These are phyloP conservation scores for Lodderomyces parapsilosis DNA, from an alignment of 1,139 yeast species.

Conservation along the genomic window DNA sequence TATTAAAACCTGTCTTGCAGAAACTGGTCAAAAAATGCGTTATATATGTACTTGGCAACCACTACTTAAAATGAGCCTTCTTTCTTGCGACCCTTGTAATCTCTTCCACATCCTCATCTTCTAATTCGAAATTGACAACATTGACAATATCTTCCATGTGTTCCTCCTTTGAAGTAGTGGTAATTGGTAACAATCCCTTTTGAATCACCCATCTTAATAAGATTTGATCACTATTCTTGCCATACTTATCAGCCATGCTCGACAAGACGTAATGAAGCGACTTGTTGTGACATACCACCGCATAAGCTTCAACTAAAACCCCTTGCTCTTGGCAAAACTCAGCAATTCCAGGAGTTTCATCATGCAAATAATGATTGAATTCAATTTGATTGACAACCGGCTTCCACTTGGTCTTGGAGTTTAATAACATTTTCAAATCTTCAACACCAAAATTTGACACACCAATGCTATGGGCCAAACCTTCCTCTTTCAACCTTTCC, in stretches of 20 bases:
- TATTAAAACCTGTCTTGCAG: too few relatives aligned
- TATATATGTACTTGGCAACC: not conserved
- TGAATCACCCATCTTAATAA: slow-evolving; percentile 34
- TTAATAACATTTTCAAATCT: slow-evolving; percentile 47
- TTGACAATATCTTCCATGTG: slow-evolving; percentile 52
- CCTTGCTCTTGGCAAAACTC: slow-evolving; percentile 51
- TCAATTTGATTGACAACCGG: slow-evolving; percentile 75
- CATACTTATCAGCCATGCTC: slow-evolving; percentile 27
- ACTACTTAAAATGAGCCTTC: slow-evolving; percentile 13
- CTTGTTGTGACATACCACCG: slow-evolving; percentile 57
- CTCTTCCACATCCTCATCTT: slow-evolving; percentile 18
- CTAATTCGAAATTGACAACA: slow-evolving; percentile 17
- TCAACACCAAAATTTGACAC: slow-evolving; percentile 59
- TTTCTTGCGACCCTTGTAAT: slow-evolving; percentile 26
- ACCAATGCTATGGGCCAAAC: slow-evolving; percentile 45
- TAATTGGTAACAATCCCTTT: slow-evolving; percentile 51
- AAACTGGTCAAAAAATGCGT: not conserved
- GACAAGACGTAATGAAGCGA: slow-evolving; percentile 26
- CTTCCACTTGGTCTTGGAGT: slow-evolving; percentile 38
- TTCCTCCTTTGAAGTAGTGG: slow-evolving; percentile 59
- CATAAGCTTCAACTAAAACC: slow-evolving; percentile 63
- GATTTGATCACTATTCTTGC: slow-evolving; percentile 30
- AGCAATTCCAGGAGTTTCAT: slow-evolving; percentile 67
- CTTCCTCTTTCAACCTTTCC: slow-evolving; percentile 34
- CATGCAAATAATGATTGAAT: slow-evolving; percentile 64